Base-by-base conservation (phyloP, 2,329 filamentous ascomycete species). In the Talaromyces amestolkiae region DNA sequence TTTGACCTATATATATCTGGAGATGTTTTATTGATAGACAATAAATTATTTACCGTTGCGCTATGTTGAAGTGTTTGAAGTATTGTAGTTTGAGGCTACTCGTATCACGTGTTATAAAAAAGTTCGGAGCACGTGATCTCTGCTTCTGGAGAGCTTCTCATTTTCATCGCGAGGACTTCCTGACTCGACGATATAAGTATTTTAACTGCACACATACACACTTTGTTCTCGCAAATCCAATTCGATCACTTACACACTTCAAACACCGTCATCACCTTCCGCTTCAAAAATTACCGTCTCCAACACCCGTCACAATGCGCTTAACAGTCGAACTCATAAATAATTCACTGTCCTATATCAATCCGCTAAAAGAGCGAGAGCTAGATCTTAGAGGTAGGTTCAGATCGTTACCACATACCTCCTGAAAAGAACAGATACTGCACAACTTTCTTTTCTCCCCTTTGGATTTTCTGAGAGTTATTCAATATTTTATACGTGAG, bases 361-460 rank as follows among this genome's bases (percentile, higher is more conserved):
- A 98, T 82, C 93, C 94, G 78, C 87, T 99, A 80, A 96, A 95
- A 83, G 95, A 99, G 86, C 92, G 95, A 81, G 95, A 99, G 87
- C 88, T 99, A 79, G 93, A 98, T 85, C 92, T 99, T 75, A 89
- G 95, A 97, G 95, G 95, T 98, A 91, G 88, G 93, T 87, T 69
- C 68, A 63, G 70, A 66, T 66, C 70, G 93, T 87, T 69, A 68
- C 63, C 70, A 65, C 67, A 70, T 67, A 73, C 69, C 70, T 70
- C 75, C 82, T 87, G 91, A 91, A 92, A 96, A 92, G 92, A 89
- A 85, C 91, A 94, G 93, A 95, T 96, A 88, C 92, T 97, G 91
- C 91, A 93, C 88, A 87, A 22, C 13, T 88, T 22, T 33, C 56
- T 60, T 63, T 71, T 69, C 17, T 9, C 24, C 19, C 56, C 37